These are phyloP conservation scores for Osmanthus fragrans DNA, from an alignment of 257 asterid species.

Conservation along the genomic window DNA sequence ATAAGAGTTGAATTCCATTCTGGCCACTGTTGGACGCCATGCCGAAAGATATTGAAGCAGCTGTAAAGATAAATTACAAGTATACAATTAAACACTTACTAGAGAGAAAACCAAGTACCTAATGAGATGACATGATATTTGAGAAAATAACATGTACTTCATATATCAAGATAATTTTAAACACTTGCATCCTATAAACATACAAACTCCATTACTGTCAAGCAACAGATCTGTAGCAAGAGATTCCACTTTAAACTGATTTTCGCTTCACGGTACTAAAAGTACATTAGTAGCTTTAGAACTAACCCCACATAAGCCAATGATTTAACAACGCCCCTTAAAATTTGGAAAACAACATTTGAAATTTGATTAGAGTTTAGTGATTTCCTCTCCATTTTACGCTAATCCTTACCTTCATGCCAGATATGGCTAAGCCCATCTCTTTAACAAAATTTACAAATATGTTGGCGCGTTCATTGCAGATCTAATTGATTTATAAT, in stretches of 20 bases:
- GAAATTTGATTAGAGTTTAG: background rate
- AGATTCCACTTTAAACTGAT: background rate
- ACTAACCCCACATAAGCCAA: background rate
- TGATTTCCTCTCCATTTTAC: background rate
- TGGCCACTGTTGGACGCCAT: constrained; percentile 56
- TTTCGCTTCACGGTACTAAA: background rate
- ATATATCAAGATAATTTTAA: constrained; percentile 3
- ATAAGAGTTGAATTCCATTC: constrained; percentile 56
- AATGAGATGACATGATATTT: constrained; percentile 1
- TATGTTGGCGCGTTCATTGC: background rate
- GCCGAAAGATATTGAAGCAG: constrained; percentile 18
- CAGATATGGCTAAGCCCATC: background rate
- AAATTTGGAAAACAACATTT: background rate
- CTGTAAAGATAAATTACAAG: constrained; percentile 17
- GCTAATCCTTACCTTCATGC: background rate
- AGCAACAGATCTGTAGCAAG: background rate
- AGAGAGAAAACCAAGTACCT: background rate
- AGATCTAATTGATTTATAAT: background rate
- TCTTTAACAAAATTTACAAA: background rate
- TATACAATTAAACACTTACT: constrained; percentile 5
- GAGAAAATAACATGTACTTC: background rate
- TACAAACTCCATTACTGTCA: background rate
- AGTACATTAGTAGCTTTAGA: background rate
- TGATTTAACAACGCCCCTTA: background rate
- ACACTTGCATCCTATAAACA: background rate